Percentiles rank a stretch among this genome's conserved stretches.
phyloP scores from a whole-genome alignment of 345 rosid genomes.

The Durio zibethinus region DNA sequence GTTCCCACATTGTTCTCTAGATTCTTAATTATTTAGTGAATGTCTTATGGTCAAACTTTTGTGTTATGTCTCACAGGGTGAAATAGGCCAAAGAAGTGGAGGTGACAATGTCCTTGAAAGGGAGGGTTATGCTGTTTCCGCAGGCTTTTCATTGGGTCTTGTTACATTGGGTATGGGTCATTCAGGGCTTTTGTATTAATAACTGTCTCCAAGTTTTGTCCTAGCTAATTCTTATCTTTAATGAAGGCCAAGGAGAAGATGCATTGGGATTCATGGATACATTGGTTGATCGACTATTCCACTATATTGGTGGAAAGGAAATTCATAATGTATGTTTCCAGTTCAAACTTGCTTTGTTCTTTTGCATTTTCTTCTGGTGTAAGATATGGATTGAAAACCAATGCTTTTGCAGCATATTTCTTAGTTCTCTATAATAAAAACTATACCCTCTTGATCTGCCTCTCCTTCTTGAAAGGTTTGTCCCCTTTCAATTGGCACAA shows the following conservation, averaged over 20 bases:
- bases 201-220: not conserved
- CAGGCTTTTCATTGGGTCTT: slow-evolving; percentile 97
- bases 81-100: slow-evolving; percentile 94
- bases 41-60: slow-evolving; percentile 20
- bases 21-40: slow-evolving; percentile 16
- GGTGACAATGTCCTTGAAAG: slow-evolving; percentile 99
- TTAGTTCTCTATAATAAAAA: slow-evolving; percentile 19
- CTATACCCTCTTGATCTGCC: not conserved
- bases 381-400: slow-evolving; percentile 7
- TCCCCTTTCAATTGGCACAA: not conserved
- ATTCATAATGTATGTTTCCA: slow-evolving; percentile 44
- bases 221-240: slow-evolving; percentile 20
- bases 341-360: slow-evolving; percentile 26
- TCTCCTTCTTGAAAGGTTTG: not conserved
- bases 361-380: slow-evolving; percentile 9
- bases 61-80: slow-evolving; percentile 55
- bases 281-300: slow-evolving; percentile 72
- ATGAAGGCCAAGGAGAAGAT: slow-evolving; percentile 87
- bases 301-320: slow-evolving; percentile 90
- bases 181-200: slow-evolving; percentile 16
- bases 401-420: not conserved
- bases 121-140: slow-evolving; percentile 98
- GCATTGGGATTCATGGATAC: slow-evolving; percentile 69
- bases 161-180: slow-evolving; percentile 76
- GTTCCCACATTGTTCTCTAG: slow-evolving; percentile 6